Conservation (phyloP, 2,329 filamentous ascomycete genomes). For the Monosporascus sp. region DNA sequence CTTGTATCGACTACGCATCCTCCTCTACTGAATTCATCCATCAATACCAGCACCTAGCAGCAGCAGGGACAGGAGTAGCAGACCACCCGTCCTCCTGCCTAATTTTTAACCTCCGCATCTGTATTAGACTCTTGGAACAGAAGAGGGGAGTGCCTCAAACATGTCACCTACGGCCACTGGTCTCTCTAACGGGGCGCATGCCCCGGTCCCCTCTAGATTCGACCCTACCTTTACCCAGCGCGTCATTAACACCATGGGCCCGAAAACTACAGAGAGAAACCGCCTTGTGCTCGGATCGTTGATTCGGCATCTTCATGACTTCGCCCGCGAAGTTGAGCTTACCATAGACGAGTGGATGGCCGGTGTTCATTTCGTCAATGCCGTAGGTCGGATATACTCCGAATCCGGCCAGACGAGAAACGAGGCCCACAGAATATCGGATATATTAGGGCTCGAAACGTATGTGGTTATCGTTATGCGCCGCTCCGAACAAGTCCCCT, state of each 20-base stretch:
- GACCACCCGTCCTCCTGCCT: neutral
- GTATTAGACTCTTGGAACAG: neutral
- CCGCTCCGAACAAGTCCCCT: neutral
- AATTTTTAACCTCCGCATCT: neutral
- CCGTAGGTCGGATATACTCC: slow-evolving; percentile 58
- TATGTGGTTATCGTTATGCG: slow-evolving; percentile 33
- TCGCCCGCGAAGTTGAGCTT: slow-evolving; percentile 71
- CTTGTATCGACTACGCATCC: too few species aligned
- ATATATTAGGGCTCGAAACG: slow-evolving; percentile 71
- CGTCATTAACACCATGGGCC: slow-evolving; percentile 69
- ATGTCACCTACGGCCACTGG: slow-evolving; percentile 25
- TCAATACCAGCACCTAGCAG: too few species aligned
- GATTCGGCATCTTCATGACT: slow-evolving; percentile 72
- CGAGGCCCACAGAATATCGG: slow-evolving; percentile 68
- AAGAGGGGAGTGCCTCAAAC: neutral
- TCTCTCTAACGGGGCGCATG: slow-evolving; percentile 20
- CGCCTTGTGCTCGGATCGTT: slow-evolving; percentile 59
- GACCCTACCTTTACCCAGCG: slow-evolving; percentile 73
- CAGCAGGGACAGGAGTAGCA: too few species aligned
- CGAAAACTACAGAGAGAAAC: slow-evolving; percentile 61
- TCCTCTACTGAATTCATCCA: too few species aligned
- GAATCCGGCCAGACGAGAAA: slow-evolving; percentile 61
- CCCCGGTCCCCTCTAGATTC: slow-evolving; percentile 42
- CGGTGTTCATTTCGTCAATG: slow-evolving; percentile 71
- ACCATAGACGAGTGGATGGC: slow-evolving; percentile 73